Conservation (phyloP, 2,329 filamentous ascomycete species). For the Colletotrichum sp. region DNA sequence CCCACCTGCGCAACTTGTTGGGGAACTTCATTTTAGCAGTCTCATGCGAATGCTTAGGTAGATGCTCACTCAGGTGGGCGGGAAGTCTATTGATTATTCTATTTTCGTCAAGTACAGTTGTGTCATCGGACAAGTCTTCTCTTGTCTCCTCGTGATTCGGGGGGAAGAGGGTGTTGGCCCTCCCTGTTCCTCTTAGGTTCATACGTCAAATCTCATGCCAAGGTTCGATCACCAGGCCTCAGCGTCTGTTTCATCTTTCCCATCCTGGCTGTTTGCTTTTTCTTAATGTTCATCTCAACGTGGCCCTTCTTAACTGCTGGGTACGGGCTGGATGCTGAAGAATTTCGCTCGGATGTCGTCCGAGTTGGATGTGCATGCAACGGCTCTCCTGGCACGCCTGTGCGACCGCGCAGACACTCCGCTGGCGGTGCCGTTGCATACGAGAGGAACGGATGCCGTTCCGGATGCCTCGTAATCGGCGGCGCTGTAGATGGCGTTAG, state of each 20-base stretch:
- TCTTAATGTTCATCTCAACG: constrained; percentile 7
- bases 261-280: background rate
- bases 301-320: background rate
- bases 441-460: constrained; percentile 20
- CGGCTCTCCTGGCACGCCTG: background rate
- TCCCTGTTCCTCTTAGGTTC: background rate
- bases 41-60: background rate
- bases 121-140: background rate
- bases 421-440: constrained; percentile 1
- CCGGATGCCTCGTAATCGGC: constrained; percentile 36
- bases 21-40: background rate
- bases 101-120: background rate
- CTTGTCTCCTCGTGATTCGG: background rate
- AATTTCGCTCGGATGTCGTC: constrained; percentile 33
- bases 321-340: constrained; percentile 33
- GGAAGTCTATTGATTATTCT: background rate
- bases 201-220: background rate
- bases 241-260: constrained; percentile 6
- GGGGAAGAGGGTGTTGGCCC: background rate
- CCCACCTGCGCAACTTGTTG: background rate
- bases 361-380: constrained; percentile 28
- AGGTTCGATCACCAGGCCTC: background rate
- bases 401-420: background rate
- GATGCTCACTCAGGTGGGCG: background rate
- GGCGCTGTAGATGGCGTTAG: constrained; percentile 23